phyloP scores from a whole-genome alignment of 495 filamentous ascomycete species.

The Endocarpon pusillum region DNA sequence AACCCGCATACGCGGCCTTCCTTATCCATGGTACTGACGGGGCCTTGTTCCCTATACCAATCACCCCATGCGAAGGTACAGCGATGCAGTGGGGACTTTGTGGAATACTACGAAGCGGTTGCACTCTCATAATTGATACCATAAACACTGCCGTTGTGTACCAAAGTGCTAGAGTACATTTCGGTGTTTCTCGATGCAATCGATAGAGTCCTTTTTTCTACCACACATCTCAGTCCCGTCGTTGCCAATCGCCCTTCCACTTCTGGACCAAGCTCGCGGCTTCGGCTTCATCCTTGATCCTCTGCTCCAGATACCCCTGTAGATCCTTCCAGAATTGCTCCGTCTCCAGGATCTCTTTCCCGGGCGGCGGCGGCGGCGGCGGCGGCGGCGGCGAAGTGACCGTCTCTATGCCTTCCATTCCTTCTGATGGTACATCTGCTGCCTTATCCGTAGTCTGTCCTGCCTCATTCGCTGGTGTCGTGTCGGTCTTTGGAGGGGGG shows the following conservation, averaged over 20 bases:
- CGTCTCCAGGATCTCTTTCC: slow-evolving; percentile 40
- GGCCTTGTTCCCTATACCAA: no score
- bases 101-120: no score
- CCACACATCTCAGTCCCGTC: no score
- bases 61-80: no score
- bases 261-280: slow-evolving; percentile 43
- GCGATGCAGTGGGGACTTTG: no score
- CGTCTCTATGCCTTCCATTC: slow-evolving; percentile 8
- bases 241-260: slow-evolving; percentile 63
- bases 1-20: no score
- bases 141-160: no score
- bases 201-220: no score
- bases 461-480: slow-evolving; percentile 16
- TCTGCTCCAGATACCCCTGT: slow-evolving; percentile 59
- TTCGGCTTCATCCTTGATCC: slow-evolving; percentile 52
- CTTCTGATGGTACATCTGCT: slow-evolving; percentile 9
- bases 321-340: slow-evolving; percentile 83
- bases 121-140: no score
- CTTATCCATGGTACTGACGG: no score
- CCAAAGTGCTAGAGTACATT: no score
- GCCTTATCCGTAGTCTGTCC: slow-evolving; percentile 16
- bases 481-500: slow-evolving; percentile 12
- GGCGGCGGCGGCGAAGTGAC: slow-evolving; percentile 14
- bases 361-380: slow-evolving; percentile 37
- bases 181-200: no score